Percentiles rank a stretch among this genome's conserved stretches.
These are phyloP conservation scores for Tritrichomonas musculus DNA, from an alignment of 208 protist species.

Conservation along the genomic window DNA sequence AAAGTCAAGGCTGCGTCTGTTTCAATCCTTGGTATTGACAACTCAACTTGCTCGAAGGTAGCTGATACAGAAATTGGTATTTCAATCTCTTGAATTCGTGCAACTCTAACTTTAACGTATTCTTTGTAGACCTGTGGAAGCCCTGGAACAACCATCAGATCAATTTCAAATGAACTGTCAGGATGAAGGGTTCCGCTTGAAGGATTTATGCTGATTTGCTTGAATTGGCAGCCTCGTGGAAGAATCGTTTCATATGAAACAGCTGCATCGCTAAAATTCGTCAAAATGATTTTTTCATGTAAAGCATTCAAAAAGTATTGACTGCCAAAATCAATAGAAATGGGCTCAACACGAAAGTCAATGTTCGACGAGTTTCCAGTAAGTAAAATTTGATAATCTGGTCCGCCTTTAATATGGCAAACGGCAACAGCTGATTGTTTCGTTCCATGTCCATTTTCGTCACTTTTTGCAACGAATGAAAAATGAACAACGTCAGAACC, in stretches of 20 bases:
- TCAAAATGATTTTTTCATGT: background rate
- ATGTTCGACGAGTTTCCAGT: background rate
- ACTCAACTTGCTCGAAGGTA: background rate
- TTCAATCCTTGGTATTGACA: background rate
- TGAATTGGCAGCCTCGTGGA: background rate
- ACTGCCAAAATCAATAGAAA: background rate
- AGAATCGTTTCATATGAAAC: background rate
- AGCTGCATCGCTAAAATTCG: background rate
- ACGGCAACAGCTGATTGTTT: background rate
- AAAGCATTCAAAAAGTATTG: background rate
- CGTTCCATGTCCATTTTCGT: background rate
- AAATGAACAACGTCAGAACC: background rate
- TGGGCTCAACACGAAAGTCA: background rate
- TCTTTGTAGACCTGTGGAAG: background rate
- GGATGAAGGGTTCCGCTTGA: too few relatives aligned
- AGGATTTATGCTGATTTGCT: background rate
- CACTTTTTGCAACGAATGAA: background rate
- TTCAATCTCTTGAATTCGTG: background rate
- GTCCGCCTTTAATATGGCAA: slow-evolving; percentile 21
- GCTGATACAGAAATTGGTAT: background rate
- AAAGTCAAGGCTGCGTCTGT: too few relatives aligned
- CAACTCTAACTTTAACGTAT: background rate
- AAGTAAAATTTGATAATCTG: background rate
- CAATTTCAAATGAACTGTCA: background rate
- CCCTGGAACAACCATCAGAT: background rate